Base-by-base conservation (phyloP, 208 protist species). In the Angomonas deanei region DNA sequence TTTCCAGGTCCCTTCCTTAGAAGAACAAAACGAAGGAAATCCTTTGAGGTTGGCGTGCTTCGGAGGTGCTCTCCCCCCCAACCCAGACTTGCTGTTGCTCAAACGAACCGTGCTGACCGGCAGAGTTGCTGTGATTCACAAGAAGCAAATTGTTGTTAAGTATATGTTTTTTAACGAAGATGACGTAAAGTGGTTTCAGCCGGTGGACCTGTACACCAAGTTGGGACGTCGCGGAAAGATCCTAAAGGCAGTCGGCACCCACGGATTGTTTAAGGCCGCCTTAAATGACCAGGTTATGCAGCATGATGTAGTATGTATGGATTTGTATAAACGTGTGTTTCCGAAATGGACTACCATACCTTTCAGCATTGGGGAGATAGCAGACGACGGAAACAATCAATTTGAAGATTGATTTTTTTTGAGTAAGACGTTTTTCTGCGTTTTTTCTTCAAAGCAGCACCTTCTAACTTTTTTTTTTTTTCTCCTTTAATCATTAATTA, bases 301-400 rank as follows among this genome's bases (percentile, higher is more conserved):
- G 73, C 84, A 98, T 62, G 98, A 99, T 82, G 93, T 97, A 31
- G 82, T 99, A 28, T 99, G 96, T 72, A 98, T 99, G 96, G 94
- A 88, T 66, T 77, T 99, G 13, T 99, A 97, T 81, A 99, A 98
- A 76, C 87, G 98, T 36, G 93, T 98, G 11, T 99, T 93, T 67
- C 97, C 97, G 0, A 92, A 92, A 66, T 95, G 88, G 86, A 92
- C 85, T 27, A 95, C 88, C 0, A 76, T 92, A 11, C 74, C 88
- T 26, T 95, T 92, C 59, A 84, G 68, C 52, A 72, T 86, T 10
- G 74, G 70, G 19, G 46, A 56, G n/a, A 66, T 54, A 2, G 61
- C 31, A 2, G 64, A 66, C 11, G 68, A 70, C 19, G 72, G 84
- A 49, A 71, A 84, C 21, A 72, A 86, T 13, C 72, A 78, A 17